Conservation (phyloP, 2,329 filamentous ascomycete species). For the Colletotrichum orchidophilum region DNA sequence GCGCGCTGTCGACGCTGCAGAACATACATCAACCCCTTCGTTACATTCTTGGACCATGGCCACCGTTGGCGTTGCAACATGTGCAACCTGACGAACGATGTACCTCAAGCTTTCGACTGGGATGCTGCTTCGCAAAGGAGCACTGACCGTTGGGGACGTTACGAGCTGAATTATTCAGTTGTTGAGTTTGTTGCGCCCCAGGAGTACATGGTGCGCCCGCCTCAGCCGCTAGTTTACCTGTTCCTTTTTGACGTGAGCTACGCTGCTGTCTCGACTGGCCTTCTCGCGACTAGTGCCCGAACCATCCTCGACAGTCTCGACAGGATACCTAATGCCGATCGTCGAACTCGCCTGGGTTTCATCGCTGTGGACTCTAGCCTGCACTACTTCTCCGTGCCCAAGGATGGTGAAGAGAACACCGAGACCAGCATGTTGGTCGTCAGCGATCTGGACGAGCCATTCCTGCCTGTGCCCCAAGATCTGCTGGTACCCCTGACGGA, state of each 20-base stretch:
- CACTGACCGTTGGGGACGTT: constrained; percentile 89
- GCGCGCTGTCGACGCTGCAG: constrained; percentile 94
- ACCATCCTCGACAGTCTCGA: constrained; percentile 96
- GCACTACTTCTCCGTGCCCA: constrained; percentile 95
- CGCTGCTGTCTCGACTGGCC: constrained; percentile 85
- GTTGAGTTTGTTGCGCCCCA: constrained; percentile 98
- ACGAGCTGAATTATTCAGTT: constrained; percentile 94
- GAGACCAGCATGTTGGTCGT: constrained; percentile 94
- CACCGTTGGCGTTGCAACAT: constrained; percentile 99
- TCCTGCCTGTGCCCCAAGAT: constrained; percentile 92
- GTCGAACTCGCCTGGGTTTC: constrained; percentile 91
- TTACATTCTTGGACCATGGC: constrained; percentile 94
- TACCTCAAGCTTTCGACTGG: constrained; percentile 99
- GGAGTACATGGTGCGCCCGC: constrained; percentile 98
- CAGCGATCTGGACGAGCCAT: constrained; percentile 94
- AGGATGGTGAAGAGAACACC: constrained; percentile 83
- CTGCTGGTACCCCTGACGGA: constrained; percentile 89
- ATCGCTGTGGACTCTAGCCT: constrained; percentile 94
- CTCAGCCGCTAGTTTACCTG: constrained; percentile 93
- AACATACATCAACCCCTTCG: constrained; percentile 98
- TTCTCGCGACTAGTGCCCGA: constrained; percentile 90
- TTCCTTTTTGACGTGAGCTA: constrained; percentile 97
- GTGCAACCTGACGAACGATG: constrained; percentile 98
- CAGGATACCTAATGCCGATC: constrained; percentile 97
- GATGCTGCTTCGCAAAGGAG: constrained; percentile 91